Percentiles rank a stretch among this genome's conserved stretches.
phyloP scores from a whole-genome alignment of 495 filamentous ascomycete genomes.

The Hyaloscypha bicolor region DNA sequence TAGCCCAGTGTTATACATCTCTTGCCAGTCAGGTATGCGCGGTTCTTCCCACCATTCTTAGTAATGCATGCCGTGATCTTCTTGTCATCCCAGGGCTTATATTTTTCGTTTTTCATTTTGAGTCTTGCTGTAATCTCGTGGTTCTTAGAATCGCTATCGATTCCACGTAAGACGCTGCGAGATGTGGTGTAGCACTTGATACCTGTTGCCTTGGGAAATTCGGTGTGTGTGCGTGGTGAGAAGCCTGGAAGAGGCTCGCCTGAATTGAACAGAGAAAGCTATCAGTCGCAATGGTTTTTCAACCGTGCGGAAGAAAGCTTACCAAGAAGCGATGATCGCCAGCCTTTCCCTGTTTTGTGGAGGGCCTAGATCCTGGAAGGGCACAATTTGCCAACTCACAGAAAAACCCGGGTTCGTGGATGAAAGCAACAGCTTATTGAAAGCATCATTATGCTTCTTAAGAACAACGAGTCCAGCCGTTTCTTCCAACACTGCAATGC shows the following conservation, averaged over 20 bases:
- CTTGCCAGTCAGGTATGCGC: constrained; percentile 67
- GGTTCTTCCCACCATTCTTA: constrained; percentile 58
- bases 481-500: constrained; percentile 82
- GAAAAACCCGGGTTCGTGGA: constrained; percentile 71
- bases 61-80: constrained; percentile 64
- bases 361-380: constrained; percentile 55
- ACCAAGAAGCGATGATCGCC: constrained; percentile 79
- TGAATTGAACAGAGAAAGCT: constrained; percentile 46
- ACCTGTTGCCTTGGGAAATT: constrained; percentile 30
- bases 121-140: constrained; percentile 40
- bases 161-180: constrained; percentile 40
- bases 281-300: too few relatives aligned
- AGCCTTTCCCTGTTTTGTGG: constrained; percentile 63
- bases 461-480: constrained; percentile 60
- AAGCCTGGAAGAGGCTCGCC: constrained; percentile 74
- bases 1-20: constrained; percentile 71
- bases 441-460: constrained; percentile 43
- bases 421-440: constrained; percentile 61
- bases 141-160: constrained; percentile 41
- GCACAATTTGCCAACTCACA: constrained; percentile 48
- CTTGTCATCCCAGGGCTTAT: constrained; percentile 41
- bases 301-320: constrained; percentile 19
- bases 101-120: background rate
- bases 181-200: constrained; percentile 46
- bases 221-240: constrained; percentile 65